Percentiles rank a stretch among this genome's conserved stretches.
These are phyloP conservation scores for Phalaenopsis aphrodite DNA, from an alignment of 106 monocot genomes.

Conservation along the genomic window DNA sequence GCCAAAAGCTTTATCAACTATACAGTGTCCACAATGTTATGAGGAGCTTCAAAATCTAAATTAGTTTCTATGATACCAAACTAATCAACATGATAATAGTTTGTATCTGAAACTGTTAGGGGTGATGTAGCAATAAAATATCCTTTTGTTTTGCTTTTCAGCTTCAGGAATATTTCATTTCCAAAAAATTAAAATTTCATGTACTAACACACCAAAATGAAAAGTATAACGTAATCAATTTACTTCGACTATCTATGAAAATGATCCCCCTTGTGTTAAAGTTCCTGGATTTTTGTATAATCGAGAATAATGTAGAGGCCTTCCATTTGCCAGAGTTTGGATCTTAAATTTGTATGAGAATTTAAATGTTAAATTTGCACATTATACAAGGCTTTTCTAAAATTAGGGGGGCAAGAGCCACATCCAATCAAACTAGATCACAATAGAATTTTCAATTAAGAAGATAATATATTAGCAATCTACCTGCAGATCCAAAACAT, in stretches of 20 bases:
- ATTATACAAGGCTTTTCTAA: too few relatives aligned
- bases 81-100: neutral
- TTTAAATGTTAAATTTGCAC: too few relatives aligned
- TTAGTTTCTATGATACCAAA: neutral
- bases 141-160: neutral
- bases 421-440: neutral
- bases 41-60: neutral
- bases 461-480: neutral
- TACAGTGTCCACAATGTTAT: neutral
- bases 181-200: neutral
- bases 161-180: neutral
- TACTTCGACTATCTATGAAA: neutral
- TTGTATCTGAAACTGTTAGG: neutral
- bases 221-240: neutral
- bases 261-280: neutral
- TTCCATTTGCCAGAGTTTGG: neutral
- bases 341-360: too few relatives aligned
- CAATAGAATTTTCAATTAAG: neutral
- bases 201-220: neutral
- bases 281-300: neutral
- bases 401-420: too few relatives aligned
- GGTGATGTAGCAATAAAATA: neutral
- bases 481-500: slow-evolving; percentile 93
- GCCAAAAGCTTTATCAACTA: neutral
- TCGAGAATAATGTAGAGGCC: neutral